These are phyloP conservation scores for Talaromyces sp. DNA, from an alignment of 2,329 filamentous ascomycete genomes.

Conservation along the genomic window DNA sequence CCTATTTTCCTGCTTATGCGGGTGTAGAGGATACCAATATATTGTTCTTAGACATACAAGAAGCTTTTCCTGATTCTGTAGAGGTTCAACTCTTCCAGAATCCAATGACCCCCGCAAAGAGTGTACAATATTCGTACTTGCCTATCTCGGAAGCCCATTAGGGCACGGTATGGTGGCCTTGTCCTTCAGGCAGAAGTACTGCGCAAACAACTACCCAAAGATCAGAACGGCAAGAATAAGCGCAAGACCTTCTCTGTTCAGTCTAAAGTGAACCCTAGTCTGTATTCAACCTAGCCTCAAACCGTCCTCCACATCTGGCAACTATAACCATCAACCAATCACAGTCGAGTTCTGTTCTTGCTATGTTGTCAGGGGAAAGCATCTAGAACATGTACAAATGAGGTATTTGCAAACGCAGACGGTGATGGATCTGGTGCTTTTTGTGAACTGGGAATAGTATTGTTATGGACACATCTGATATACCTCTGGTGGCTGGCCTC, in stretches of 20 bases:
- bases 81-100: too few species aligned
- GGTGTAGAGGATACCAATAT: too few species aligned
- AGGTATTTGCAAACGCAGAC: not conserved
- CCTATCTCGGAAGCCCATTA: not conserved
- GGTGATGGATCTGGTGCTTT: not conserved
- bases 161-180: not conserved
- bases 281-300: not conserved
- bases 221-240: not conserved
- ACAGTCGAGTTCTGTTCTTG: not conserved
- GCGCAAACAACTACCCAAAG: not conserved
- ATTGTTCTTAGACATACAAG: too few species aligned
- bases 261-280: not conserved
- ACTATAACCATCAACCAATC: not conserved
- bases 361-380: not conserved
- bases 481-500: not conserved
- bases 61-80: too few species aligned
- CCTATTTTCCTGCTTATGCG: too few species aligned
- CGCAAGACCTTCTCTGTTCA: not conserved
- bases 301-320: not conserved
- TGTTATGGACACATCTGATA: not conserved
- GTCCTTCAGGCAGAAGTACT: not conserved
- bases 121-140: not conserved
- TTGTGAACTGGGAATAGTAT: not conserved
- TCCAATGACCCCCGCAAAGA: not conserved
- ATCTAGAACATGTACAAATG: not conserved